Conservation (phyloP, 768 basidiomycete genomes). For the Rhizopogon salebrosus region DNA sequence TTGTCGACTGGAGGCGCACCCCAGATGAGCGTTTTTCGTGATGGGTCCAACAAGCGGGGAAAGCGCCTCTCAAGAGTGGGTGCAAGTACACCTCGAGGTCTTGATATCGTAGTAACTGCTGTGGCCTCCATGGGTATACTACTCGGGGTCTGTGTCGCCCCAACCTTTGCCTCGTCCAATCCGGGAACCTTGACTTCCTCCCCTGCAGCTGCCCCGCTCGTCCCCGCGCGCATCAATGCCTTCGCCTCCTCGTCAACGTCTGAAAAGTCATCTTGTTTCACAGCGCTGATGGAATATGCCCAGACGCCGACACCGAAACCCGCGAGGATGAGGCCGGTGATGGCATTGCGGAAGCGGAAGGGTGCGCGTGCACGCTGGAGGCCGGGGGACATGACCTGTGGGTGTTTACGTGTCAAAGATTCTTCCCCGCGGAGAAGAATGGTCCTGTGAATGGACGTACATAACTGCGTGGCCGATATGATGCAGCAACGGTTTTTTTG, state of each 20-base stretch:
- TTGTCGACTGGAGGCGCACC: constrained; percentile 68
- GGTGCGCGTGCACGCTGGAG: constrained; percentile 84
- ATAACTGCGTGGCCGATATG: constrained; percentile 36
- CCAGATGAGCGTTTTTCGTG: constrained; percentile 61
- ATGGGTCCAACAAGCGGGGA: constrained; percentile 54
- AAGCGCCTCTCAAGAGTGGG: constrained; percentile 38
- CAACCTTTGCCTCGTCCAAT: constrained; percentile 17
- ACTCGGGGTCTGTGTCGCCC: constrained; percentile 1
- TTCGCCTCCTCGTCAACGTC: constrained; percentile 78
- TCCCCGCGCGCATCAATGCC: constrained; percentile 38
- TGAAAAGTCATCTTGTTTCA: constrained; percentile 90
- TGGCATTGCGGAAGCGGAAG: constrained; percentile 70
- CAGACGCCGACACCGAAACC: constrained; percentile 80
- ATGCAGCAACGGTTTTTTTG: constrained; percentile 25
- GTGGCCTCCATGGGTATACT: neutral
- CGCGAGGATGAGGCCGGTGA: constrained; percentile 69
- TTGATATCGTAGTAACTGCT: neutral
- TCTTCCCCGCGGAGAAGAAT: neutral
- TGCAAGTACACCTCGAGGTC: constrained; percentile 40
- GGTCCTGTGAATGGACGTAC: constrained; percentile 14
- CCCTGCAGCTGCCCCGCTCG: constrained; percentile 16
- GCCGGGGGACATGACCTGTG: constrained; percentile 82
- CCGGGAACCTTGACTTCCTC: constrained; percentile 27
- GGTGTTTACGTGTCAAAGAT: neutral
- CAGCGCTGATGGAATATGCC: constrained; percentile 89